Percentiles rank a stretch among this genome's conserved stretches.
These are phyloP conservation scores for Withania somnifera DNA, from an alignment of 305 asterid species.

Conservation along the genomic window DNA sequence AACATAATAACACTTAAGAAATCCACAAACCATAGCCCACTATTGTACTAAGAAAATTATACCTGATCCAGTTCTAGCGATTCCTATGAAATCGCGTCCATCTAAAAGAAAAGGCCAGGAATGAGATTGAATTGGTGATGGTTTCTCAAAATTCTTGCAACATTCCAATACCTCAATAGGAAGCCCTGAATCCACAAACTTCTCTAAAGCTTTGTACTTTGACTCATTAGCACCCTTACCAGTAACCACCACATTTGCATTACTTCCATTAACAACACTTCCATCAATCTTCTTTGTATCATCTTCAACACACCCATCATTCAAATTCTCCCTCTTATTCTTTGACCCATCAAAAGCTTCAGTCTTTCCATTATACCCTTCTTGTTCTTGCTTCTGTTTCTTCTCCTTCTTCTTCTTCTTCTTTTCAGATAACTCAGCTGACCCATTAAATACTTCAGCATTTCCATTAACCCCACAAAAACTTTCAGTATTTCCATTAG, in stretches of 20 bases:
- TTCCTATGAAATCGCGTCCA: slow-evolving; percentile 91
- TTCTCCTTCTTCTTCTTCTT: background rate
- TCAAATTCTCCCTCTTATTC: background rate
- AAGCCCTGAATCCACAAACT: slow-evolving; percentile 62
- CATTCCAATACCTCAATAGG: slow-evolving; percentile 56
- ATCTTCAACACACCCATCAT: background rate
- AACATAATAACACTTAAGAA: background rate
- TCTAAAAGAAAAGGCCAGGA: slow-evolving; percentile 89
- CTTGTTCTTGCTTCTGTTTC: no score
- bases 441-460: background rate
- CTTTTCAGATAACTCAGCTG: background rate
- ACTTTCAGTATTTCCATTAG: slow-evolving; percentile 10
- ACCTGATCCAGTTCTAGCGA: slow-evolving; percentile 97
- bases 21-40: background rate
- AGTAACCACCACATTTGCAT: slow-evolving; percentile 51
- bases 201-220: slow-evolving; percentile 51
- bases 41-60: background rate
- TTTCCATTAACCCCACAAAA: slow-evolving; percentile 3
- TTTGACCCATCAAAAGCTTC: no score
- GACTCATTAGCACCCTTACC: slow-evolving; percentile 58
- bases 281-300: background rate
- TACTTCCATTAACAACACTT: slow-evolving; percentile 18
- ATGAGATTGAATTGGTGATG: slow-evolving; percentile 91
- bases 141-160: slow-evolving; percentile 77
- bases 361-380: no score